Evolutionary conservation across 208 protist species (phyloP).

Genomic region (Trypanosoma melophagium): DNA sequence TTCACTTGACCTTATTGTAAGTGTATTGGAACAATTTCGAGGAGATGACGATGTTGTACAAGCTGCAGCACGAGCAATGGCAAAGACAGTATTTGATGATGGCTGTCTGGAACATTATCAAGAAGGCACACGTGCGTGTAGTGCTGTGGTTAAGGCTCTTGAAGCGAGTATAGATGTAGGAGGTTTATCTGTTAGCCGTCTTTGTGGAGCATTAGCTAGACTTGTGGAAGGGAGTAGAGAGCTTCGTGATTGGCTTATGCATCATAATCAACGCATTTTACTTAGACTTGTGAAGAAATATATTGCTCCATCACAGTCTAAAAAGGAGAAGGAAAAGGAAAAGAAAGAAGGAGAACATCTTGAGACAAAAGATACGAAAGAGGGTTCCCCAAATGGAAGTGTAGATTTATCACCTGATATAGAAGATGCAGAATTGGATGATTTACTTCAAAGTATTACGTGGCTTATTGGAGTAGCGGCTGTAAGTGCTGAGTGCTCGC

Average conservation of each 20-base stretch:
- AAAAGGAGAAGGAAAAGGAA: background rate
- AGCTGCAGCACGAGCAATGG: constrained; percentile 57
- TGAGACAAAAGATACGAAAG: too few relatives aligned
- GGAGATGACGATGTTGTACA: constrained; percentile 42
- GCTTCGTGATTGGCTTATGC: constrained; percentile 30
- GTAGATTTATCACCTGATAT: background rate
- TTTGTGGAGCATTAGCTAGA: constrained; percentile 28
- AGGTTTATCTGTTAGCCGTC: constrained; percentile 22
- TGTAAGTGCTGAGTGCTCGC: constrained; percentile 48
- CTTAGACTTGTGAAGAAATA: constrained; percentile 18
- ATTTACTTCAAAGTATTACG: constrained; percentile 55
- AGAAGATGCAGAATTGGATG: constrained; percentile 19
- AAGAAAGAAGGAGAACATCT: too few relatives aligned
- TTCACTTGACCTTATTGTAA: constrained; percentile 41
- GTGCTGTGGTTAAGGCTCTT: constrained; percentile 39
- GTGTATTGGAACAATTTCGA: constrained; percentile 37
- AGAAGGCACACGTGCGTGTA: constrained; percentile 28
- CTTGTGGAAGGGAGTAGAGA: constrained; percentile 33
- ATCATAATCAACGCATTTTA: constrained; percentile 20
- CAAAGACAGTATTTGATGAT: constrained; percentile 67
- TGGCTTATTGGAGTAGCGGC: constrained; percentile 74
- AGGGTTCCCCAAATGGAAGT: constrained; percentile 1
- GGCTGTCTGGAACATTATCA: constrained; percentile 41
- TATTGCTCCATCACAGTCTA: constrained; percentile 4
- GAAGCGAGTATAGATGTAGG: constrained; percentile 23